A percentile compares a stretch with the other conserved stretches of the same genome.
Conservation (phyloP, 176 grass and related monocot genomes). For the Calamus simplicifolius region DNA sequence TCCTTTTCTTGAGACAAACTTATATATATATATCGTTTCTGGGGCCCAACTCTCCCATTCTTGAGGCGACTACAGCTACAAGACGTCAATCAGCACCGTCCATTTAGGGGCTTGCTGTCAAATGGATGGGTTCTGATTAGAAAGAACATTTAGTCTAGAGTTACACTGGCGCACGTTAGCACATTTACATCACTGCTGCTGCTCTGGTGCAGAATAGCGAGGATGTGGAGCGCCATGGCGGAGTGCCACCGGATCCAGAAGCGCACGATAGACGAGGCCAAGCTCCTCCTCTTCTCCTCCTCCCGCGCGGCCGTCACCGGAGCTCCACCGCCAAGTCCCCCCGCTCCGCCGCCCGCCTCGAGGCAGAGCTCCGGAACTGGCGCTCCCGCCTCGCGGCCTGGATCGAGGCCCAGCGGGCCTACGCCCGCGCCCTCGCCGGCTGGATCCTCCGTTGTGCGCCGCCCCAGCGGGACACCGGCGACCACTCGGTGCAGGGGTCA, state of each 20-base stretch:
- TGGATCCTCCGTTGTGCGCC: conserved; percentile 47
- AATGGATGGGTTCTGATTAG: background rate
- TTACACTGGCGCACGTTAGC: no score
- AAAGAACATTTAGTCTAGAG: background rate
- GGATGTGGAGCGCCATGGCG: conserved; percentile 56
- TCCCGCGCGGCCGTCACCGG: conserved; percentile 10
- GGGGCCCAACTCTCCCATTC: no score
- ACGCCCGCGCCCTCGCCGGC: conserved; percentile 57
- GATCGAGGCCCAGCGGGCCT: conserved; percentile 51
- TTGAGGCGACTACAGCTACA: no score
- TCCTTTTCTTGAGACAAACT: no score
- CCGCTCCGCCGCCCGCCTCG: conserved; percentile 26
- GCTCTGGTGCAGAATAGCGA: conserved; percentile 31
- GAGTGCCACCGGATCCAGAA: conserved; percentile 72
- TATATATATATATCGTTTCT: no score
- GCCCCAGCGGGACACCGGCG: conserved; percentile 11
- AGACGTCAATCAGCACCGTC: no score
- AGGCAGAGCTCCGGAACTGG: conserved; percentile 52
- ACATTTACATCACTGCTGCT: no score
- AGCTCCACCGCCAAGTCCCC: conserved; percentile 14
- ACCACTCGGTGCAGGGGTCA: conserved; percentile 6
- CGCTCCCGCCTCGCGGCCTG: conserved; percentile 41
- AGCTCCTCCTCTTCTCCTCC: conserved; percentile 38
- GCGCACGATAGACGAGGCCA: conserved; percentile 57
- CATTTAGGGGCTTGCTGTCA: no score